A percentile compares a stretch with the other conserved stretches of the same genome.
Evolutionary conservation across 75 land plant species (phyloP).

Genomic region (Gnetum montanum): DNA sequence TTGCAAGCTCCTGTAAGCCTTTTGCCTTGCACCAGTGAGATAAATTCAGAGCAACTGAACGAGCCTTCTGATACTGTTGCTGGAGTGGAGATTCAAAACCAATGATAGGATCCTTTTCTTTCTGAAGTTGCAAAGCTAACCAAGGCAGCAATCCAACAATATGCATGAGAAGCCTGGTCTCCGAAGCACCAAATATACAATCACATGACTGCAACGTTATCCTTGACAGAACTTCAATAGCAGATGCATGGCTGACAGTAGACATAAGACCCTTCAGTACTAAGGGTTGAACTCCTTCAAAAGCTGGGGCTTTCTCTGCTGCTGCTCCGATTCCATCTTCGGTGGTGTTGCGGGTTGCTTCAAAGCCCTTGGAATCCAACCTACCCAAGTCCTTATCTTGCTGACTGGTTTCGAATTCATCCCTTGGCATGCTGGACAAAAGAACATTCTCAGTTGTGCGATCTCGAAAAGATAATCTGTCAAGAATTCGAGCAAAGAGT

Average conservation of each 20-base stretch:
- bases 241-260: conserved; percentile 78
- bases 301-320: conserved; percentile 63
- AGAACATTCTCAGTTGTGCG: conserved; percentile 91
- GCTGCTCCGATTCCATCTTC: conserved; percentile 29
- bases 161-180: conserved; percentile 89
- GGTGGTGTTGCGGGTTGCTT: conserved; percentile 8
- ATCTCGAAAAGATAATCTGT: conserved; percentile 81
- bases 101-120: conserved; percentile 25
- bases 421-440: conserved; percentile 87
- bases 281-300: conserved; percentile 98
- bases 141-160: conserved; percentile 92
- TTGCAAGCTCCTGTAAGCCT: conserved; percentile 54
- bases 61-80: conserved; percentile 85
- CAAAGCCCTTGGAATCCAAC: conserved; percentile 49
- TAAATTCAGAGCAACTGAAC: conserved; percentile 82
- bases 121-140: conserved; percentile 80
- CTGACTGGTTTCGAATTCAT: conserved; percentile 58
- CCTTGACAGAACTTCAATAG: conserved; percentile 89
- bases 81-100: conserved; percentile 62
- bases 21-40: conserved; percentile 85
- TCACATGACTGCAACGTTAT: conserved; percentile 92
- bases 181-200: conserved; percentile 83
- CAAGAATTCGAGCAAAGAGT: conserved; percentile 93
- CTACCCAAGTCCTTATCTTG: conserved; percentile 53
- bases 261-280: conserved; percentile 99